Evolutionary conservation across 108 stramenopile genomes (phyloP), one percentile per base, ranked within the genome.

Genomic region (Nitzschia inconspicua): DNA sequence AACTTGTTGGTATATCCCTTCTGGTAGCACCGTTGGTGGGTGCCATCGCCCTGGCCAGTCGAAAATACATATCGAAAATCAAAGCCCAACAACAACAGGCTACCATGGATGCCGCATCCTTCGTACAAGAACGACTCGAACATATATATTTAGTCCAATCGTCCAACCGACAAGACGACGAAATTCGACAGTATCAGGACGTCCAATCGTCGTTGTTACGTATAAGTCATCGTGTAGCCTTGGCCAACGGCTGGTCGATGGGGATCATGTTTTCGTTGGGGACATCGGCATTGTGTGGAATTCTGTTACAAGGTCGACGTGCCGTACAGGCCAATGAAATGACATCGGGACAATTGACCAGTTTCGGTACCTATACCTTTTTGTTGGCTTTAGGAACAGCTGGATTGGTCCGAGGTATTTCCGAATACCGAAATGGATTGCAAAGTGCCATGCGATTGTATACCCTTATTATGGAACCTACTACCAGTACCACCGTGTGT

Each of bases 361-460:
- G 77, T 46, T 91, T 91, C 60, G 88, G 87, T 29, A 88, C 89
- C 0, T 91, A 94, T 73, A 83, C 89, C 22, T 91, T 91, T 50
- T 66, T 94, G 60, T 47, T 94, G 46, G 93, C 86, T 13, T 59
- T 91, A 11, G 93, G 89, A 32, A 85, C 88, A 8, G 77, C 78
- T 43, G 93, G 93, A 9, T 32, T 94, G 22, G 72, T 83, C 34
- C 82, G 77, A 31, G 86, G 86, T 6, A 36, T 83, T 30, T 73
- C 75, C 24, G 85, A 91, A 67, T 71, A 70, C 40, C 61, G 68
- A 24, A 73, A 75, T 47, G 88, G 89, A 11, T 52, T 87, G 47
- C 80, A 79, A 18, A 66, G 79, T 44, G 89, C 84, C 1, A 75
- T 65, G 46, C 72, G 87, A 41, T 56, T 72, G 57, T 47, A 41